Evolutionary conservation across 2,329 filamentous ascomycete genomes (phyloP).

Genomic region (Lachnellula arida): DNA sequence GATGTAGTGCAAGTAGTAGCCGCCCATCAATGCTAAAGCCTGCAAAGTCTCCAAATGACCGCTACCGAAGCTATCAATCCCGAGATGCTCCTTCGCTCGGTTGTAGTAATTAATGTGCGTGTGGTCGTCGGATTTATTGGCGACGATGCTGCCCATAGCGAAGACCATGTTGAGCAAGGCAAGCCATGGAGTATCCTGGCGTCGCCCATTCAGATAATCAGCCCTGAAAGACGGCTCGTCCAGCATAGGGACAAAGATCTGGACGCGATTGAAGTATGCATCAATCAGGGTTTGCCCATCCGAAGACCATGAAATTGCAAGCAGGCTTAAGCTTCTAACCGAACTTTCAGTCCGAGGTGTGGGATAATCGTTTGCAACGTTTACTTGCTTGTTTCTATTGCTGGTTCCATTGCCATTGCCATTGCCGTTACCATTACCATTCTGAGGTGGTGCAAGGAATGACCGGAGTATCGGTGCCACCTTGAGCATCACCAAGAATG

Average conservation of each 20-base stretch:
- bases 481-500: slow-evolving; percentile 61
- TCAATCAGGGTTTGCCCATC: slow-evolving; percentile 67
- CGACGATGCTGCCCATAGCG: slow-evolving; percentile 67
- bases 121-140: slow-evolving; percentile 55
- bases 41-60: slow-evolving; percentile 71
- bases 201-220: slow-evolving; percentile 56
- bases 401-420: no score
- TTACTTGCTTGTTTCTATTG: slow-evolving; percentile 16
- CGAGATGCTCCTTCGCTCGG: slow-evolving; percentile 61
- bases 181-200: slow-evolving; percentile 66
- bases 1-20: slow-evolving; percentile 74
- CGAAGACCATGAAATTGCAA: slow-evolving; percentile 50
- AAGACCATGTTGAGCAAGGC: slow-evolving; percentile 72
- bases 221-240: slow-evolving; percentile 67
- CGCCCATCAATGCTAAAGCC: slow-evolving; percentile 65
- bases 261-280: slow-evolving; percentile 70
- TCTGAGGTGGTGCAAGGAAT: slow-evolving; percentile 36
- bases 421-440: neutral
- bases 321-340: slow-evolving; percentile 31
- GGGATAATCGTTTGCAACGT: slow-evolving; percentile 22
- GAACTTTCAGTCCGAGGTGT: slow-evolving; percentile 31
- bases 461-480: slow-evolving; percentile 47
- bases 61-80: slow-evolving; percentile 63
- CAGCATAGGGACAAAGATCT: slow-evolving; percentile 68
- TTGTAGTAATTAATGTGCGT: slow-evolving; percentile 67